phyloP scores from a whole-genome alignment of 805 yeast species.

The Ogataea ramenticola region DNA sequence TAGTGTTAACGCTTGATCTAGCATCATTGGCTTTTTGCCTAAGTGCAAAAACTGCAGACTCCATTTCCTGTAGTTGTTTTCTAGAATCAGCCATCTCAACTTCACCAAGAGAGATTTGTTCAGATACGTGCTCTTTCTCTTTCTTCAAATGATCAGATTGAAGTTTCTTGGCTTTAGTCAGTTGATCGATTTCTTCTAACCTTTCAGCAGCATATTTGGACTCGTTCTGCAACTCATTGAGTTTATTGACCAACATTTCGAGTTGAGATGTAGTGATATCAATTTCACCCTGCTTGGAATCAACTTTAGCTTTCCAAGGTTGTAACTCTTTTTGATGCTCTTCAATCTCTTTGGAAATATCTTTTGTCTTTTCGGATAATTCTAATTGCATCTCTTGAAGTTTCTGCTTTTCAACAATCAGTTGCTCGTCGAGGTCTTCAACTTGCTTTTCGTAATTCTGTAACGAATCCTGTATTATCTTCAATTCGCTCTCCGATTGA shows the following conservation, averaged over 20 bases:
- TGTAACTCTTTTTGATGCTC: conserved; percentile 56
- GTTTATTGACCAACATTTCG: conserved; percentile 46
- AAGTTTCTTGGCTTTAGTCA: conserved; percentile 39
- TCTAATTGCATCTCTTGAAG: conserved; percentile 58
- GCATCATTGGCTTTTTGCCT: conserved; percentile 68
- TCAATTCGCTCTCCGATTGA: conserved; percentile 39
- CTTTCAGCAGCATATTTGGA: conserved; percentile 35
- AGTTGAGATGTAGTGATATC: conserved; percentile 60
- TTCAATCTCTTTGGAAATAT: conserved; percentile 58
- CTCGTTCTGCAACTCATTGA: conserved; percentile 35
- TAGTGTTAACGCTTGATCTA: conserved; percentile 43
- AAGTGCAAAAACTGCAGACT: conserved; percentile 40
- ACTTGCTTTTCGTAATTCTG: conserved; percentile 37
- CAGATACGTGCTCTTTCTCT: conserved; percentile 40
- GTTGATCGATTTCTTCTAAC: conserved; percentile 26
- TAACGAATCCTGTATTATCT: conserved; percentile 37
- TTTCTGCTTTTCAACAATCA: conserved; percentile 46
- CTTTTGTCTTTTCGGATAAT: conserved; percentile 69
- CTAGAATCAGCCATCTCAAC: conserved; percentile 46
- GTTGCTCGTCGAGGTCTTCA: conserved; percentile 33
- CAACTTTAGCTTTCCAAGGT: conserved; percentile 75
- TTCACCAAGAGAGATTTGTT: conserved; percentile 54
- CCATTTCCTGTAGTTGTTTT: conserved; percentile 43
- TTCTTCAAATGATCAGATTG: conserved; percentile 37
- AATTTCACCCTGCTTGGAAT: conserved; percentile 54